Evolutionary conservation across 192 early-diverging fungal species (phyloP).

Genomic region (Entrophospora sp.): DNA sequence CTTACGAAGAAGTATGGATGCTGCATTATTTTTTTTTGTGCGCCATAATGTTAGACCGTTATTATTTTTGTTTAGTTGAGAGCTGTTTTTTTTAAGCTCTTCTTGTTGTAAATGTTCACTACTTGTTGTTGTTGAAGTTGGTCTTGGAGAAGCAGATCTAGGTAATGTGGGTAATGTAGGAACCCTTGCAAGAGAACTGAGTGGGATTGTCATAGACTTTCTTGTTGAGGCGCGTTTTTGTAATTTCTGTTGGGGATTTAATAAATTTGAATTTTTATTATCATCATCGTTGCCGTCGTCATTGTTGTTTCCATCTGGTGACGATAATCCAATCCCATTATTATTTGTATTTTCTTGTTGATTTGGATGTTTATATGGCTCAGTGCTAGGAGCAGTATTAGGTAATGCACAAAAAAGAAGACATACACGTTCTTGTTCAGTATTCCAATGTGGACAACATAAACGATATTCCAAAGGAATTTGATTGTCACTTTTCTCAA

Average conservation of each 20-base stretch:
- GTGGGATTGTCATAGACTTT: neutral
- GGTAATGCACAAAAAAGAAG: slow-evolving; percentile 55
- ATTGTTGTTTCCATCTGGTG: neutral
- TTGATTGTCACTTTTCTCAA: slow-evolving; percentile 46
- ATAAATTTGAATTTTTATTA: no score
- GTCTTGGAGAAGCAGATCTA: neutral
- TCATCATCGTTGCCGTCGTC: neutral
- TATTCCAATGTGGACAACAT: slow-evolving; percentile 69
- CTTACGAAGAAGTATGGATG: neutral
- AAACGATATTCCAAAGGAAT: slow-evolving; percentile 60
- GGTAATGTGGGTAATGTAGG: neutral
- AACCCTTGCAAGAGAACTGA: neutral
- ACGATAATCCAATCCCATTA: no score
- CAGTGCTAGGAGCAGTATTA: slow-evolving; percentile 38
- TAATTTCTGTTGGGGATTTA: neutral
- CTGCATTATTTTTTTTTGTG: neutral
- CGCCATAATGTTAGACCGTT: neutral
- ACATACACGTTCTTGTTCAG: slow-evolving; percentile 52
- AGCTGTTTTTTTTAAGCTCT: neutral
- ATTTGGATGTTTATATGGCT: neutral
- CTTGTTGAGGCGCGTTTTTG: neutral
- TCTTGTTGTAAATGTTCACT: neutral
- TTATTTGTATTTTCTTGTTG: no score
- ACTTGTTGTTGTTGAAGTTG: no score
- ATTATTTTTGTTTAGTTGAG: neutral